These are phyloP conservation scores for Cnidoscolus chayamansa DNA, from an alignment of 441 rosid genomes.

Conservation along the genomic window DNA sequence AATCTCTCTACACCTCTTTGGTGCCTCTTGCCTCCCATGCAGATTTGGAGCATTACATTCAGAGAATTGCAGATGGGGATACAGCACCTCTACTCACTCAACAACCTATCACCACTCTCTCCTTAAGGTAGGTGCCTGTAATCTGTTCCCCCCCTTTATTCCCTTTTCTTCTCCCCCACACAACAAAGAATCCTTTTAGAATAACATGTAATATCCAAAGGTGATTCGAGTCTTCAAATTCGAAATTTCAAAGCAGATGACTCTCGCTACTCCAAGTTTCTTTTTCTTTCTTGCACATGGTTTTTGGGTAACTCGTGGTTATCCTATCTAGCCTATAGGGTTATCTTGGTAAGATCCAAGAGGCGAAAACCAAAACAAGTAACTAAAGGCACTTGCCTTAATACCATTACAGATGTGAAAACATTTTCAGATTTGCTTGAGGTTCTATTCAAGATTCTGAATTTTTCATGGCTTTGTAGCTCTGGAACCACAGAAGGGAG, in stretches of 20 bases:
- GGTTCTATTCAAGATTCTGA: slow-evolving; percentile 6
- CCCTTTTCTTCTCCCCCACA: not conserved
- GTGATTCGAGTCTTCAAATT: too few species aligned
- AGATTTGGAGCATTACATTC: slow-evolving; percentile 75
- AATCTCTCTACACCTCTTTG: slow-evolving; percentile 53
- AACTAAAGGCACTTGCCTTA: too few species aligned
- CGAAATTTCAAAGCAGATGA: too few species aligned
- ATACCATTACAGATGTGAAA: too few species aligned
- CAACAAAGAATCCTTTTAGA: not conserved
- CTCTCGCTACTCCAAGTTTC: not conserved
- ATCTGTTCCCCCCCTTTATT: not conserved
- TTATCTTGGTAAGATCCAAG: not conserved
- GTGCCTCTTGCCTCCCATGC: slow-evolving; percentile 82
- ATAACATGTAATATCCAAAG: not conserved
- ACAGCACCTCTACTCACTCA: slow-evolving; percentile 63
- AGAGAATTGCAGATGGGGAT: slow-evolving; percentile 82
- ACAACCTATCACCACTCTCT: slow-evolving; percentile 59
- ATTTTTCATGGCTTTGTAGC: slow-evolving; percentile 32
- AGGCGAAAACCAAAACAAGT: too few species aligned
- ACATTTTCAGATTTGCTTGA: not conserved
- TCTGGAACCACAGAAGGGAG: slow-evolving; percentile 95
- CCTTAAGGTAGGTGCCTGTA: slow-evolving; percentile 48
- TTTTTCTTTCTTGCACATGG: not conserved
- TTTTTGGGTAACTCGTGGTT: not conserved
- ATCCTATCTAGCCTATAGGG: not conserved